Base-by-base conservation (phyloP, 805 yeast species). In the Wickerhamomyces tratensis region DNA sequence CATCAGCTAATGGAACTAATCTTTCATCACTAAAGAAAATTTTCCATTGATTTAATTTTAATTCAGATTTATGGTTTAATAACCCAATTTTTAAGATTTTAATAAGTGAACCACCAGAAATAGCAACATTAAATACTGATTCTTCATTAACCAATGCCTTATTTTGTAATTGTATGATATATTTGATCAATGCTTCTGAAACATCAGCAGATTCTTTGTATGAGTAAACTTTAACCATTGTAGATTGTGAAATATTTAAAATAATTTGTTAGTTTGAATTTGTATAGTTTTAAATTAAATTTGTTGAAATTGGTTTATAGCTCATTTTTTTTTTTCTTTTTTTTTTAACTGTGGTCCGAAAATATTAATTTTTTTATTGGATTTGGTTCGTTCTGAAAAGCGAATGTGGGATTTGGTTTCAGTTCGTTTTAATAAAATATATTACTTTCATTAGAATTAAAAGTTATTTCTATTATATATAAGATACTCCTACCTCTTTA, bases 21-120 rank as follows among this genome's bases (percentile, higher is more conserved):
- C 98, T 76, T 67, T 89, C 98, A 58, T 89, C 98, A 49, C 89
- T 80, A 63, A 89, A 87, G 65, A 71, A 89, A 11, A 89, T 79
- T 46, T 77, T 77, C 94, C 95, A 85, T 51, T 77, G 71, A 34
- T 65, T 61, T 91, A 94, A 85, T 53, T 76, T 63, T 30, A 81
- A 71, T 44, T 68, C 52, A 12, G 63, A 65, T 25, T 61, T 43
- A 58, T 85, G 74, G 47, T 75, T 77, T 43, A 87, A 72, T 48
- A 88, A 69, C 4, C 87, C 91, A 38, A 70, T 67, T 46, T 74
- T 72, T 36, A 69, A 49, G 2, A 80, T 86, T 51, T 82, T 80
- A 29, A 89, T 86, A 52, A 88, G 71, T 9, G 96, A 86, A 2
- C 98, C 98, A 36, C 98, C 98, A 45, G 93, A 82, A 39, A 89